Percentiles rank a stretch among this genome's conserved stretches.
phyloP scores from a whole-genome alignment of 2,329 filamentous ascomycete genomes.

The Aspergillus sp. region DNA sequence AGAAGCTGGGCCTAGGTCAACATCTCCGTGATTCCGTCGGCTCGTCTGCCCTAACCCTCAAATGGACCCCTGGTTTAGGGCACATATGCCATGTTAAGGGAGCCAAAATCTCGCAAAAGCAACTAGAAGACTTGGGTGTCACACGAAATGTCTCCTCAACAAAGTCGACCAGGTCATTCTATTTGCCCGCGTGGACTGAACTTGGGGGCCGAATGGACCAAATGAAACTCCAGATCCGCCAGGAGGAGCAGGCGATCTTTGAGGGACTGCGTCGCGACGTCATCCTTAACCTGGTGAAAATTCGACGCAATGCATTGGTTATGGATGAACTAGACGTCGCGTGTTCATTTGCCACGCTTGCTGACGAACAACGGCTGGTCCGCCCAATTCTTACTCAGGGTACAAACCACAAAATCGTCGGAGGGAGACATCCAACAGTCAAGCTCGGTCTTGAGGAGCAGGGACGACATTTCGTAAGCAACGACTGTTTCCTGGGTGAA shows the following conservation, averaged over 20 bases:
- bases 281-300: constrained; percentile 76
- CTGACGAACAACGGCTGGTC: constrained; percentile 69
- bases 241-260: constrained; percentile 82
- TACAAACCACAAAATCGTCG: constrained; percentile 72
- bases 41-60: constrained; percentile 69
- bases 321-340: constrained; percentile 92
- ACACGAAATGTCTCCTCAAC: constrained; percentile 70
- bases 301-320: constrained; percentile 85
- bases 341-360: constrained; percentile 79
- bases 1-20: constrained; percentile 62
- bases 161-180: constrained; percentile 81
- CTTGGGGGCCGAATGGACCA: constrained; percentile 80
- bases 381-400: constrained; percentile 70
- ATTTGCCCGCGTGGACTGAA: constrained; percentile 77
- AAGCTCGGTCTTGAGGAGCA: constrained; percentile 77
- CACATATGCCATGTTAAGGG: constrained; percentile 90
- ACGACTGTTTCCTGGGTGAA: constrained; percentile 82
- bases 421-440: constrained; percentile 88
- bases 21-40: constrained; percentile 61
- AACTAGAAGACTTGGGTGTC: constrained; percentile 43
- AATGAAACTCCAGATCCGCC: constrained; percentile 71
- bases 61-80: constrained; percentile 82
- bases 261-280: constrained; percentile 71
- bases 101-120: constrained; percentile 59
- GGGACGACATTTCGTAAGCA: constrained; percentile 78